Evolutionary conservation across 2,329 filamentous ascomycete genomes (phyloP), one percentile per base, ranked within the genome.

Genomic region (Curvularia verruculosa): DNA sequence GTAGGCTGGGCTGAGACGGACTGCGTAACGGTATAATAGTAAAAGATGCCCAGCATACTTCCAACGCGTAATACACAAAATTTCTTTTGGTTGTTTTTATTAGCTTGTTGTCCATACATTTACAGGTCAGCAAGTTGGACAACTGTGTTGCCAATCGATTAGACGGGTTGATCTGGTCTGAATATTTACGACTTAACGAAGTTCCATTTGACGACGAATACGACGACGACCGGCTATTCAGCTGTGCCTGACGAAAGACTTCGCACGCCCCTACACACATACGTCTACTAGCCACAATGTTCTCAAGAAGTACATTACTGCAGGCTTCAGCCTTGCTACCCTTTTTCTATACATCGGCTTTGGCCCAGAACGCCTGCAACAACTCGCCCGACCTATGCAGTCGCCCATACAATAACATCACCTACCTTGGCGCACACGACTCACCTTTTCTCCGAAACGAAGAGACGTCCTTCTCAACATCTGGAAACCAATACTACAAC

Each of bases 401-500:
- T 59, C 85, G 85, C 61, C 78, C 84, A 18, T 95, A 95, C 80
- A 87, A 86, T 78, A 86, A 89, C 64, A 84, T 95, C 66, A 93
- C 90, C 3, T 84, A 93, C 74, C 85, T 94, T 69, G 90, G 90
- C 21, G 89, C 89, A 18, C 90, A 93, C 78, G 84, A 92, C 77
- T 87, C 85, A 59, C 82, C 89, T 10, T 93, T 92, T 72, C 75
- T 92, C 41, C 82, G 89, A 48, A 87, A 91, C 67, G 74, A 78
- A 24, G 83, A 82, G 53, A 89, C 86, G 0, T 79, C 78, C 58
- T 85, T 88, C 74, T 86, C 85, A 24, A 75, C 86, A 2, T 84
- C 87, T 2, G 89, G 88, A 5, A 90, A 92, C 74, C 90, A 93
- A 77, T 91, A 82, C 78, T 87, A 84, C 77, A 89, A 92, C 75